These are phyloP conservation scores for Castanea mollissima DNA, from an alignment of 306 rosid genomes.

Conservation along the genomic window DNA sequence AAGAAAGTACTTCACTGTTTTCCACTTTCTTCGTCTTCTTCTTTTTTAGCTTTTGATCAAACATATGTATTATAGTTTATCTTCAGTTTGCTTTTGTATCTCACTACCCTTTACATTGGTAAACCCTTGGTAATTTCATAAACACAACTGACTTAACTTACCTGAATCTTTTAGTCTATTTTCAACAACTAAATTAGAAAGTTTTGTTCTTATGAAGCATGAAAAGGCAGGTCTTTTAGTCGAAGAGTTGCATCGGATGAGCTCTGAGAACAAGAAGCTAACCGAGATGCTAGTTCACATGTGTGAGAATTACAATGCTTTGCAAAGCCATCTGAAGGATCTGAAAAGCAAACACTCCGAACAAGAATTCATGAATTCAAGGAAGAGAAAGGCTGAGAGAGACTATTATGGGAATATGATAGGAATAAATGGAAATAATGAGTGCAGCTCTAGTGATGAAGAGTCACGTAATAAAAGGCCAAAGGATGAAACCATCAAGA, in stretches of 20 bases:
- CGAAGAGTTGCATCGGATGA: constrained; percentile 53
- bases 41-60: background rate
- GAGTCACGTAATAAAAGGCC: constrained; percentile 49
- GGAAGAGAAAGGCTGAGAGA: constrained; percentile 54
- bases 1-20: no score
- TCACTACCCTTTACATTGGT: background rate
- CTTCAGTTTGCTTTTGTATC: background rate
- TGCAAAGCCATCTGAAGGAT: constrained; percentile 43
- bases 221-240: constrained; percentile 27
- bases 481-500: constrained; percentile 30
- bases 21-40: background rate
- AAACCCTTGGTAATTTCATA: background rate
- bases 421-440: constrained; percentile 20
- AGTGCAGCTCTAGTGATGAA: constrained; percentile 49
- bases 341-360: constrained; percentile 26
- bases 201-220: background rate
- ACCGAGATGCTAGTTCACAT: constrained; percentile 35
- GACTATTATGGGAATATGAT: constrained; percentile 10
- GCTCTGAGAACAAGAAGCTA: constrained; percentile 62
- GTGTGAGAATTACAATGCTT: constrained; percentile 38
- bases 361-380: constrained; percentile 16
- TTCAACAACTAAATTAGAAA: background rate
- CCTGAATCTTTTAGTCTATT: background rate
- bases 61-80: background rate
- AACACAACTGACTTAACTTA: background rate